Evolutionary conservation across 441 rosid species (phyloP).

Genomic region (Pelargonium australe): DNA sequence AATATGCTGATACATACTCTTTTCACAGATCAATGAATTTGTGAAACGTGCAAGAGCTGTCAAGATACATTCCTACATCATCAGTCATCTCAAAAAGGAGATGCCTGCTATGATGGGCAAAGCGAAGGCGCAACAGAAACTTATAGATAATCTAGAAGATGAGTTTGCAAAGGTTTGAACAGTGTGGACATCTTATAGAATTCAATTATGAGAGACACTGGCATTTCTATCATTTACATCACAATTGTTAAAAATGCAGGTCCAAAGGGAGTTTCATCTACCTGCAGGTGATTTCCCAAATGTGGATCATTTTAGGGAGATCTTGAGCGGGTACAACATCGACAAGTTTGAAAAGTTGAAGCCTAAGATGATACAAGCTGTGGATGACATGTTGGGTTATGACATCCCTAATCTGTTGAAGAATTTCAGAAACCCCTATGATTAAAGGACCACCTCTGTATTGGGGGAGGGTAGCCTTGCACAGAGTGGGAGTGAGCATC

Average conservation of each 20-base stretch:
- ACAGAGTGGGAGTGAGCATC: neutral
- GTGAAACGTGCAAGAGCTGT: conserved; percentile 96
- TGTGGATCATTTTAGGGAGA: conserved; percentile 68
- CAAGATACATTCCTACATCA: conserved; percentile 87
- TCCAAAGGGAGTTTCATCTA: conserved; percentile 74
- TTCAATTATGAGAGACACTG: neutral
- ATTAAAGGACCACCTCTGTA: conserved; percentile 18
- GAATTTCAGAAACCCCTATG: conserved; percentile 78
- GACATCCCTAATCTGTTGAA: conserved; percentile 82
- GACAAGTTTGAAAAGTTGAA: conserved; percentile 86
- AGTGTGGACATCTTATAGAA: neutral
- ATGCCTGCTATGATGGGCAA: conserved; percentile 96
- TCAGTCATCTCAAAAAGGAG: conserved; percentile 83
- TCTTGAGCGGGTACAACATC: conserved; percentile 63
- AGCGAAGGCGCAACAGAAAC: conserved; percentile 78
- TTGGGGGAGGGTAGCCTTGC: neutral
- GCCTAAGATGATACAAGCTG: conserved; percentile 80
- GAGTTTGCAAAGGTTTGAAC: conserved; percentile 65
- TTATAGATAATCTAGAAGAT: conserved; percentile 65
- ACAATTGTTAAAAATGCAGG: conserved; percentile 33
- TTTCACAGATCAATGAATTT: conserved; percentile 75
- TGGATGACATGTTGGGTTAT: conserved; percentile 88
- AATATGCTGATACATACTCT: conserved; percentile 11
- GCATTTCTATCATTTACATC: neutral
- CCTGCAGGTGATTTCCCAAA: conserved; percentile 93